phyloP scores from a whole-genome alignment of 805 yeast species.

The Wickerhamomyces hampshirensis region DNA sequence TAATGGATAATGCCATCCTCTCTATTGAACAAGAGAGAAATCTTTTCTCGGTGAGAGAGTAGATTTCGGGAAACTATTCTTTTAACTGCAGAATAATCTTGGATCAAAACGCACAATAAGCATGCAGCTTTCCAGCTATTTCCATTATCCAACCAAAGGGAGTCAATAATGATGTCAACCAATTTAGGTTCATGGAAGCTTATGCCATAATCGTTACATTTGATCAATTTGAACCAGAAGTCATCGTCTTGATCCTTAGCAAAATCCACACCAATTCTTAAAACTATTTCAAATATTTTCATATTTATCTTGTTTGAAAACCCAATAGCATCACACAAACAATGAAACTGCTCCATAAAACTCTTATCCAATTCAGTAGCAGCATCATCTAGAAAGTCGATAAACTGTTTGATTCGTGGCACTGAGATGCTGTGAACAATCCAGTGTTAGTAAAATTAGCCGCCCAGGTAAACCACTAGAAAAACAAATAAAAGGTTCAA shows the following conservation, averaged over 20 bases:
- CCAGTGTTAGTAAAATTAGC: constrained; percentile 8
- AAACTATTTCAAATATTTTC: constrained; percentile 16
- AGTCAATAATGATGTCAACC: constrained; percentile 9
- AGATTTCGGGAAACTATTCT: background rate
- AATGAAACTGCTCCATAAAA: constrained; percentile 11
- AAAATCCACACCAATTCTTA: constrained; percentile 22
- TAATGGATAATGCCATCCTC: constrained; percentile 9
- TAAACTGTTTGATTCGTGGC: constrained; percentile 5
- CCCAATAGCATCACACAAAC: constrained; percentile 9
- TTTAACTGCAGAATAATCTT: constrained; percentile 16
- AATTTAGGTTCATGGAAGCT: constrained; percentile 14
- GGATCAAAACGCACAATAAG: constrained; percentile 21
- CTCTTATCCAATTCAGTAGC: constrained; percentile 6
- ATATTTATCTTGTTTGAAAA: constrained; percentile 8
- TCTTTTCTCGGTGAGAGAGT: constrained; percentile 4
- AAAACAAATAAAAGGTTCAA: background rate
- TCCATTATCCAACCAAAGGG: constrained; percentile 4
- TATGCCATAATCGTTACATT: constrained; percentile 19
- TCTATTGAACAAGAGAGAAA: constrained; percentile 4
- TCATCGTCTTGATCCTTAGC: constrained; percentile 11
- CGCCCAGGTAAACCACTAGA: constrained; percentile 5
- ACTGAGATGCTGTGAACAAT: constrained; percentile 1
- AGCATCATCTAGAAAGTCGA: constrained; percentile 8
- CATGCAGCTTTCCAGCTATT: constrained; percentile 26
- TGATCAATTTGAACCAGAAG: constrained; percentile 19